phyloP scores from a whole-genome alignment of 2,329 filamentous ascomycete genomes.

The Xylaria digitata region DNA sequence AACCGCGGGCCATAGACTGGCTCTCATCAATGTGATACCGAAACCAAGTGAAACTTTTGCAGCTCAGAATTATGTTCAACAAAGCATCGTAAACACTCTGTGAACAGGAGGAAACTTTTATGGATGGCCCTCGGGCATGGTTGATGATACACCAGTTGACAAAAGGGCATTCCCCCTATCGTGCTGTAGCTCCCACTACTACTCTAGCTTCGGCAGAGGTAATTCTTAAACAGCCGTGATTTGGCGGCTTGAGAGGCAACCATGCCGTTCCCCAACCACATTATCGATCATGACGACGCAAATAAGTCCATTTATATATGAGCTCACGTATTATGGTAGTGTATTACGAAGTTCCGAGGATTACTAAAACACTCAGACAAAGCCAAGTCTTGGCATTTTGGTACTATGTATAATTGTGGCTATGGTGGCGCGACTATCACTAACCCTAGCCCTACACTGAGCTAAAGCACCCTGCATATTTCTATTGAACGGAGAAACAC shows the following conservation, averaged over 20 bases:
- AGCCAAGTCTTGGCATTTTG: neutral
- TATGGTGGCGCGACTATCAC: neutral
- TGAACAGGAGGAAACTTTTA: neutral
- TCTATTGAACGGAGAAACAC: too few species aligned
- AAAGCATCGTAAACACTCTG: neutral
- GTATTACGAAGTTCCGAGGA: neutral
- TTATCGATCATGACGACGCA: neutral
- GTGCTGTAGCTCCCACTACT: neutral
- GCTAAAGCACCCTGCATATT: too few species aligned
- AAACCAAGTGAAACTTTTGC: neutral
- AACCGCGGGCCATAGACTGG: neutral
- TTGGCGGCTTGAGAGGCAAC: neutral
- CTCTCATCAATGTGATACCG: neutral
- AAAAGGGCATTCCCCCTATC: neutral
- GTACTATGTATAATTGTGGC: neutral
- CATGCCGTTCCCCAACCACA: too few species aligned
- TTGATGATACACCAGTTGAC: neutral
- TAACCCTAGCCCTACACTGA: too few species aligned
- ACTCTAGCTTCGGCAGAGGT: neutral
- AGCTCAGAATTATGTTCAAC: too few species aligned
- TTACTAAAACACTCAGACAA: neutral
- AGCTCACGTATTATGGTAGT: neutral
- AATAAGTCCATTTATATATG: neutral
- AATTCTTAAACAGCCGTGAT: neutral
- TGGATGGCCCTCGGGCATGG: neutral